A percentile compares a stretch with the other conserved stretches of the same genome.
Conservation (phyloP, 768 basidiomycete species). For the Boletus sp. region DNA sequence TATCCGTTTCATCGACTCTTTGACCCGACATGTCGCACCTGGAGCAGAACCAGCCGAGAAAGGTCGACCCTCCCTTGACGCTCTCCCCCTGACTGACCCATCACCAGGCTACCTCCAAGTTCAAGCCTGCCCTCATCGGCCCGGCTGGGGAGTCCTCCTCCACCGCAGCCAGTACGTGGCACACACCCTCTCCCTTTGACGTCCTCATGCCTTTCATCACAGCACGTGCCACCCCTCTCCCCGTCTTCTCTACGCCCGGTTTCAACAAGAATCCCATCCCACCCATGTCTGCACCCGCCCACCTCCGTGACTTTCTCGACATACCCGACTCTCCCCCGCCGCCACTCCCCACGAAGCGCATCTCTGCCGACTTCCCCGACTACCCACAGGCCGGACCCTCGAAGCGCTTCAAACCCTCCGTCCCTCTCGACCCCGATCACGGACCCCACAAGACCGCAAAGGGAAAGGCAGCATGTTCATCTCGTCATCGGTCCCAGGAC, state of each 20-base stretch:
- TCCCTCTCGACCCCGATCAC: conserved; percentile 28
- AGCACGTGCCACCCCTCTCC: conserved; percentile 33
- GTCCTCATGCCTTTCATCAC: conserved; percentile 6
- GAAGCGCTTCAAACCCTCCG: conserved; percentile 34
- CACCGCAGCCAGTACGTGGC: conserved; percentile 11
- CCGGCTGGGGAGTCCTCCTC: neutral
- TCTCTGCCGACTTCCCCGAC: conserved; percentile 21
- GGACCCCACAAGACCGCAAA: conserved; percentile 6
- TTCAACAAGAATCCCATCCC: conserved; percentile 30
- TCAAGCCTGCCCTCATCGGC: conserved; percentile 41
- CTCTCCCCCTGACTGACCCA: too few relatives aligned
- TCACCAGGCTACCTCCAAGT: conserved; percentile 35
- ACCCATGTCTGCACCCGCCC: conserved; percentile 9
- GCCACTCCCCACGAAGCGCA: conserved; percentile 31
- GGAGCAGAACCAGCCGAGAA: neutral
- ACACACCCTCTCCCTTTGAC: neutral
- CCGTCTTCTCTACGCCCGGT: conserved; percentile 47
- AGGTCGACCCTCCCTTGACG: neutral
- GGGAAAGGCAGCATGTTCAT: neutral
- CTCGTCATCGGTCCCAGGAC: conserved; percentile 18
- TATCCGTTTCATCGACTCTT: neutral
- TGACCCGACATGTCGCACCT: neutral
- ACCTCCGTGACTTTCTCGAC: conserved; percentile 14
- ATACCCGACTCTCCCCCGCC: conserved; percentile 11
- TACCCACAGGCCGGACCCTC: conserved; percentile 7